Evolutionary conservation across 768 basidiomycete species (phyloP).

Genomic region (Boletus bicolor): DNA sequence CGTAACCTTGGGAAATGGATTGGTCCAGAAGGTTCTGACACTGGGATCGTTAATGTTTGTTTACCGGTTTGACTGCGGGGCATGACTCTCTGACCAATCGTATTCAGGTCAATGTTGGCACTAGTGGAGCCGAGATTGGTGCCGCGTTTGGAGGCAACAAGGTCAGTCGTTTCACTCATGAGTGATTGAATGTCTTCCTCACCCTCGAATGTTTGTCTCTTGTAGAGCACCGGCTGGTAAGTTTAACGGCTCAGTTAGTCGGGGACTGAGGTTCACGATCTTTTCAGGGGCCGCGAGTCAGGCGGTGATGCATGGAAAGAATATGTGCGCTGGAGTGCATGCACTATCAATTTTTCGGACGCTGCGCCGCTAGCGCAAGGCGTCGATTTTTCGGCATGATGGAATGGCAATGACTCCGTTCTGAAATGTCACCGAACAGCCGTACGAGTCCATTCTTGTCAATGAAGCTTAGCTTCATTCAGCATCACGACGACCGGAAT

Average conservation of each 20-base stretch:
- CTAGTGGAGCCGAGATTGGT: conserved; percentile 70
- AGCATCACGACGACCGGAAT: conserved; percentile 24
- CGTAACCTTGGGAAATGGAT: conserved; percentile 89
- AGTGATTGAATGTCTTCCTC: conserved; percentile 12
- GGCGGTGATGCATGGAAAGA: conserved; percentile 99
- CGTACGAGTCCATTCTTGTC: conserved; percentile 13
- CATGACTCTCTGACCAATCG: conserved; percentile 2
- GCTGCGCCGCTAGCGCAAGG: conserved; percentile 90
- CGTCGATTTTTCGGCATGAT: conserved; percentile 67
- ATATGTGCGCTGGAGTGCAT: conserved; percentile 88
- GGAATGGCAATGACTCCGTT: conserved; percentile 4
- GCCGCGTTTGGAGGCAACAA: conserved; percentile 96
- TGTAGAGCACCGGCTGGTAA: conserved; percentile 80
- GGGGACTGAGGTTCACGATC: conserved; percentile 21
- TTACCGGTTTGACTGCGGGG: background rate
- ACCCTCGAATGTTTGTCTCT: conserved; percentile 13
- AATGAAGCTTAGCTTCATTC: conserved; percentile 20
- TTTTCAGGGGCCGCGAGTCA: conserved; percentile 83
- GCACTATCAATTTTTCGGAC: conserved; percentile 91
- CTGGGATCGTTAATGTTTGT: conserved; percentile 89
- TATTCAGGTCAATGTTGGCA: conserved; percentile 59
- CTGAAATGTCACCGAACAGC: conserved; percentile 2
- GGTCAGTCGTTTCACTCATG: conserved; percentile 38
- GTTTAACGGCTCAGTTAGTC: conserved; percentile 23
- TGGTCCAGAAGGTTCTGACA: conserved; percentile 83